These are phyloP conservation scores for Coemansia sp. DNA, from an alignment of 192 early-diverging fungal species.

Conservation along the genomic window DNA sequence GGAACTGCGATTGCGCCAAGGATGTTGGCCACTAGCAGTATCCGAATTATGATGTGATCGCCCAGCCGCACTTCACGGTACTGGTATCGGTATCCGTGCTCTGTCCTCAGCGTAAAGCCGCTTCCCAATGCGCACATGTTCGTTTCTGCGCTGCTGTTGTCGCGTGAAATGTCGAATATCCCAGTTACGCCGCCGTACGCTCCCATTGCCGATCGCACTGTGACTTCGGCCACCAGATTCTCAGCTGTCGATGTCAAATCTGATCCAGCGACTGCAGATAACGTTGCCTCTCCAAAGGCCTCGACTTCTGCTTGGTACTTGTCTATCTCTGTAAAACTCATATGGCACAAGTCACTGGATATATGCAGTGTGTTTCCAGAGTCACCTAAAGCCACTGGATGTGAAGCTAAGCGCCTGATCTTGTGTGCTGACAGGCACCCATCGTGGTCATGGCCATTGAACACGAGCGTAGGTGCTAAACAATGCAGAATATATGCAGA, in stretches of 20 bases:
- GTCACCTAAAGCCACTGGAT: conserved; percentile 11
- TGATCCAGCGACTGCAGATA: background rate
- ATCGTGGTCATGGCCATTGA: conserved; percentile 66
- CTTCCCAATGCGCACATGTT: background rate
- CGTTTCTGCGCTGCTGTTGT: background rate
- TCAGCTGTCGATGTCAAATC: background rate
- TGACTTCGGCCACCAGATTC: conserved; percentile 51
- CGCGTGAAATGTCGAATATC: conserved; percentile 56
- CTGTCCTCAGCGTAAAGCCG: conserved; percentile 3
- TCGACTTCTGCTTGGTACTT: conserved; percentile 21
- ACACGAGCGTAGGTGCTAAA: conserved; percentile 56
- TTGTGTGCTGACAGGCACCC: conserved; percentile 58
- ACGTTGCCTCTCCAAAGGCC: conserved; percentile 19
- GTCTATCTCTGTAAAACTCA: conserved; percentile 32
- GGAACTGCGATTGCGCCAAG: conserved; percentile 15
- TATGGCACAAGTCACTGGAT: conserved; percentile 21
- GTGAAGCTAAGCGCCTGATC: conserved; percentile 3
- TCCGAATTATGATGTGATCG: conserved; percentile 50
- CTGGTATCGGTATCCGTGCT: conserved; percentile 35
- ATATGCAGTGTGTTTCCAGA: conserved; percentile 8
- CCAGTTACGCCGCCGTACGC: conserved; percentile 60
- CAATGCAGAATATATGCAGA: conserved; percentile 60
- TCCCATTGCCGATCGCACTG: conserved; percentile 65
- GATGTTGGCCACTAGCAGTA: conserved; percentile 41
- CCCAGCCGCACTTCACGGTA: conserved; percentile 56